Evolutionary conservation across 2,329 filamentous ascomycete genomes (phyloP).

Genomic region (Venturia effusa): DNA sequence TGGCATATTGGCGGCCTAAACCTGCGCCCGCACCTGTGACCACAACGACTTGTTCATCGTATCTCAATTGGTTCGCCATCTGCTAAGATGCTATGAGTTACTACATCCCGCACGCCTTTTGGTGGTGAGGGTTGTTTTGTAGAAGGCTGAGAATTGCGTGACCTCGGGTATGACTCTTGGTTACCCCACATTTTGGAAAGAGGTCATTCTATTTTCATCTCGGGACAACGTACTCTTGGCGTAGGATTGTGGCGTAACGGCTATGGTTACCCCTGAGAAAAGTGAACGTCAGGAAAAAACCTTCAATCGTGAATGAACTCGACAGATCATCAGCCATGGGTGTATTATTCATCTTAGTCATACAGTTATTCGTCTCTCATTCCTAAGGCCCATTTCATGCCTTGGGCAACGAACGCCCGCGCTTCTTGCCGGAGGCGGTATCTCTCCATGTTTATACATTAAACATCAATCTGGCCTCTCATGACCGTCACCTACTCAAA

Average conservation of each 20-base stretch:
- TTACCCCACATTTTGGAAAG: not conserved
- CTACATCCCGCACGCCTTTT: not conserved
- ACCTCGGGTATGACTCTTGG: not conserved
- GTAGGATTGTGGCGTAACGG: too few species aligned
- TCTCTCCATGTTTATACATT: too few species aligned
- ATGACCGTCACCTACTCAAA: not conserved
- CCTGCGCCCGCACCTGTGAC: constrained; percentile 79
- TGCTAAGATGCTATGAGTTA: too few species aligned
- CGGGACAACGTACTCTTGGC: too few species aligned
- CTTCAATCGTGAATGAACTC: too few species aligned
- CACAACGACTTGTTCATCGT: constrained; percentile 79
- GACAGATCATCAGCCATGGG: too few species aligned
- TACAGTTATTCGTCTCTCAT: too few species aligned
- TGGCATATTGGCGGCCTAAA: constrained; percentile 68
- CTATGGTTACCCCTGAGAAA: not conserved
- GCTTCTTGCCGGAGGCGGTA: too few species aligned
- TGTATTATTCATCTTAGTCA: too few species aligned
- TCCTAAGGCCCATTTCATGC: too few species aligned
- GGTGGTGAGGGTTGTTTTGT: not conserved
- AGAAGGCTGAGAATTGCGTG: not conserved
- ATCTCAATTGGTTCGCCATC: constrained; percentile 45
- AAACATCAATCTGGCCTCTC: not conserved
- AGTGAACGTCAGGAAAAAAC: not conserved
- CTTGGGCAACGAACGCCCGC: too few species aligned
- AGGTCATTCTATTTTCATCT: not conserved